These are phyloP conservation scores for Rhododendron molle DNA, from an alignment of 148 eudicot genomes.

Conservation along the genomic window DNA sequence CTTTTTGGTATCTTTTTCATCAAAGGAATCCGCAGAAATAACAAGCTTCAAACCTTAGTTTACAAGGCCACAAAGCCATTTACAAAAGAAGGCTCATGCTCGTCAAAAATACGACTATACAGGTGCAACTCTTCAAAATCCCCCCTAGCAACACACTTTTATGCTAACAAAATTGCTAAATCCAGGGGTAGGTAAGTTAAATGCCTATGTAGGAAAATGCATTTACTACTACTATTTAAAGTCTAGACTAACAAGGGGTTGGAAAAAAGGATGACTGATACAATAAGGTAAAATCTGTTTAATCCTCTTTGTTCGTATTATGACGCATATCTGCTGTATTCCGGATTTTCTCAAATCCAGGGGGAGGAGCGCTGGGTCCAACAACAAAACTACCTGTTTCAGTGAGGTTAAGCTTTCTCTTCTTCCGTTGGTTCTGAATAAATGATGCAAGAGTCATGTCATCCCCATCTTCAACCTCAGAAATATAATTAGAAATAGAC, in stretches of 20 bases:
- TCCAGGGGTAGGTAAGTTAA: not conserved
- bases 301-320: not conserved
- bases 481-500: not conserved
- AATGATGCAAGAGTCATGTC: slow-evolving; percentile 25
- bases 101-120: not conserved
- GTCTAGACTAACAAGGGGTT: not conserved
- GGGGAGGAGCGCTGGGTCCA: slow-evolving; percentile 7
- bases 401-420: slow-evolving; percentile 4
- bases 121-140: slow-evolving; percentile 1
- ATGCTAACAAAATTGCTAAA: not conserved
- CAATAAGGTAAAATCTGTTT: not conserved
- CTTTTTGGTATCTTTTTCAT: not conserved
- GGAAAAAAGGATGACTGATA: not conserved
- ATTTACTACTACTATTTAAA: not conserved
- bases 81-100: not conserved
- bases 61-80: not conserved
- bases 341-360: slow-evolving; percentile 15
- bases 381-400: not conserved
- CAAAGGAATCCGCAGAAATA: not conserved
- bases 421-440: slow-evolving; percentile 11
- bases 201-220: not conserved
- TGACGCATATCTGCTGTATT: not conserved
- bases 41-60: not conserved
- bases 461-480: slow-evolving; percentile 1
- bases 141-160: not conserved